phyloP scores from a whole-genome alignment of 208 protist genomes.

The Herpetomonas samuelpessoai region DNA sequence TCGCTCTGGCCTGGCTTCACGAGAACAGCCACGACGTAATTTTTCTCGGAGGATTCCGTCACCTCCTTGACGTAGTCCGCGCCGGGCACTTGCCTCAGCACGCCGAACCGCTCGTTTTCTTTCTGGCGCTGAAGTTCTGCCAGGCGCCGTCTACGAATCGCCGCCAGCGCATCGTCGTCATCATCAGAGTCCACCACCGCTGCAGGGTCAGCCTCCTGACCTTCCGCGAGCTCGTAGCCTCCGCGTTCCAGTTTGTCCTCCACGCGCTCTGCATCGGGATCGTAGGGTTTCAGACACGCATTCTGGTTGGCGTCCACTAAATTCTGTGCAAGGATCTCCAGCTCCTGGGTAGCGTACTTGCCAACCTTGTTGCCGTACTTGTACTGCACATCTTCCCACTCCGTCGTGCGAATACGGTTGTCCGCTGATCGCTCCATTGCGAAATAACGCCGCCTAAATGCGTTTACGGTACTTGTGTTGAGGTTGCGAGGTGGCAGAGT shows the following conservation, averaged over 20 bases:
- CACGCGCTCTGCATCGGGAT: conserved; percentile 64
- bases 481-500: no score
- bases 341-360: conserved; percentile 80
- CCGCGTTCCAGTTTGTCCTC: conserved; percentile 66
- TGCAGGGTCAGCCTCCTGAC: conserved; percentile 9
- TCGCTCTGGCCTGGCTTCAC: conserved; percentile 65
- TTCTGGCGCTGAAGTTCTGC: conserved; percentile 55
- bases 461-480: no score
- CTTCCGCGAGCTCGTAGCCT: conserved; percentile 36
- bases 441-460: no score
- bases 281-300: conserved; percentile 62
- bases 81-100: conserved; percentile 61
- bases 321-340: conserved; percentile 78
- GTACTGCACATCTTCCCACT: conserved; percentile 93
- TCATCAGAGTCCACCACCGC: conserved; percentile 45
- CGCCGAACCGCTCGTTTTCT: conserved; percentile 62
- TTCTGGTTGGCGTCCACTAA: conserved; percentile 73
- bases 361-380: conserved; percentile 85
- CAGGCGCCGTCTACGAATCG: conserved; percentile 51
- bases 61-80: conserved; percentile 79
- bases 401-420: conserved; percentile 79
- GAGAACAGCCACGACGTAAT: conserved; percentile 73
- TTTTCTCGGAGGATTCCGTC: conserved; percentile 61
- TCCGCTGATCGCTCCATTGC: conserved; percentile 79
- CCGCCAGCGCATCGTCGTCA: conserved; percentile 73